Evolutionary conservation across 345 rosid species (phyloP).

Genomic region (Erodium maritimum): DNA sequence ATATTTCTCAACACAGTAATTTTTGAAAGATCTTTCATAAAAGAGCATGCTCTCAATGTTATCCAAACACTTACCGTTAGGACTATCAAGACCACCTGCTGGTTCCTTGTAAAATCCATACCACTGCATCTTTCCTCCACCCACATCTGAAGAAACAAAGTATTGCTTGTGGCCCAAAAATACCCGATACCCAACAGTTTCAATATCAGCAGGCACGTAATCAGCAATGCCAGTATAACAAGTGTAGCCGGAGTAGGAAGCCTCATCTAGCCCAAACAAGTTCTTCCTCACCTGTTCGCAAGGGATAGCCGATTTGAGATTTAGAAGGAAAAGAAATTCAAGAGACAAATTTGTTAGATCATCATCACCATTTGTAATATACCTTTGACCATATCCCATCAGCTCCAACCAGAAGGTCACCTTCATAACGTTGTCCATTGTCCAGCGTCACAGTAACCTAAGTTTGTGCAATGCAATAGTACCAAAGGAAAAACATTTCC

Average conservation of each 20-base stretch:
- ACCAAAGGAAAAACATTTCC: neutral
- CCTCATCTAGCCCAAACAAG: slow-evolving; percentile 66
- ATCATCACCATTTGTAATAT: neutral
- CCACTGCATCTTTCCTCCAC: slow-evolving; percentile 99
- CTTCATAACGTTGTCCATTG: slow-evolving; percentile 58
- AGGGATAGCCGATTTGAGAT: neutral
- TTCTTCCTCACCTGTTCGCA: slow-evolving; percentile 60
- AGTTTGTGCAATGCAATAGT: slow-evolving; percentile 13
- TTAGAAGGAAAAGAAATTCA: neutral
- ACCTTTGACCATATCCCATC: slow-evolving; percentile 99
- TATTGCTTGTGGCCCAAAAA: slow-evolving; percentile 94
- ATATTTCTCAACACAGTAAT: neutral
- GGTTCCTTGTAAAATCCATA: slow-evolving; percentile 82
- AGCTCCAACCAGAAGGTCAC: slow-evolving; percentile 88
- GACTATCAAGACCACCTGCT: slow-evolving; percentile 64
- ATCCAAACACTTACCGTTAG: slow-evolving; percentile 31
- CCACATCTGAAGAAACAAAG: slow-evolving; percentile 93
- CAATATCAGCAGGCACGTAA: slow-evolving; percentile 82
- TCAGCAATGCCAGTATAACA: slow-evolving; percentile 95
- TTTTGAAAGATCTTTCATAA: neutral
- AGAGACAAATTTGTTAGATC: neutral
- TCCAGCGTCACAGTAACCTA: slow-evolving; percentile 77
- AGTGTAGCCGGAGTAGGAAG: slow-evolving; percentile 74
- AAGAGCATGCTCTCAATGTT: neutral
- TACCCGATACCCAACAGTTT: slow-evolving; percentile 91